phyloP scores from a whole-genome alignment of 23 red algal species.

The Gracilaria vermiculophylla region DNA sequence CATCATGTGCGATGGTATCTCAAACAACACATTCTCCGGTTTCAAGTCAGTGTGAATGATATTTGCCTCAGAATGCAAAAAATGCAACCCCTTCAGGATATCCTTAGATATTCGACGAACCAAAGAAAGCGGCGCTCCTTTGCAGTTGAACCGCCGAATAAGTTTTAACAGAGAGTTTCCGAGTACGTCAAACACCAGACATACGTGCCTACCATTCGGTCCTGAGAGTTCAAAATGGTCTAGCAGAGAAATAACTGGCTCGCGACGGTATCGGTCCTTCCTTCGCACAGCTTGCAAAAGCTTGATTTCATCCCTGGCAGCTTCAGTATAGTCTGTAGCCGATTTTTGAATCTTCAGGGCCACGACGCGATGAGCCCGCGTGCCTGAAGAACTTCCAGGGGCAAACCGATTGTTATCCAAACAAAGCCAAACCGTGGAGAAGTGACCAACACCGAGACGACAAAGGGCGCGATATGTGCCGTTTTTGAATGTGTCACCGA shows the following conservation, averaged over 20 bases:
- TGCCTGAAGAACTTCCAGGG: neutral
- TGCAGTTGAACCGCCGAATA: conserved; percentile 76
- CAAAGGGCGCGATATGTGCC: conserved; percentile 76
- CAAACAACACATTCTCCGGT: conserved; percentile 91
- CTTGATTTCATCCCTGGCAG: conserved; percentile 90
- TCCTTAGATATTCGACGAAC: conserved; percentile 62
- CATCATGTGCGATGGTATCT: conserved; percentile 34
- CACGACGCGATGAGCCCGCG: conserved; percentile 33
- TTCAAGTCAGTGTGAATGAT: conserved; percentile 96
- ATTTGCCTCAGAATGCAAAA: conserved; percentile 65
- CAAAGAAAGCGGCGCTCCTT: conserved; percentile 57
- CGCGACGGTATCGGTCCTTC: conserved; percentile 12
- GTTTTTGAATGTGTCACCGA: conserved; percentile 83
- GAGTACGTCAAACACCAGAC: conserved; percentile 88
- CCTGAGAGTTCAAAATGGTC: conserved; percentile 87
- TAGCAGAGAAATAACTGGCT: conserved; percentile 70
- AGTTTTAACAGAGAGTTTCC: conserved; percentile 75
- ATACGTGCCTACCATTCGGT: conserved; percentile 84
- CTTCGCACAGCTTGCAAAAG: conserved; percentile 50
- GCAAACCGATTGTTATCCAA: conserved; percentile 59
- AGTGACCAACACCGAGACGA: conserved; percentile 90
- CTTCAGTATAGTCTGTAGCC: conserved; percentile 86
- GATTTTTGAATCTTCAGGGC: conserved; percentile 96
- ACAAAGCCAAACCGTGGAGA: conserved; percentile 92
- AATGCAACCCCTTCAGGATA: conserved; percentile 77